phyloP scores from a whole-genome alignment of 2,329 filamentous ascomycete genomes.

The Trichoderma brevicompactum region DNA sequence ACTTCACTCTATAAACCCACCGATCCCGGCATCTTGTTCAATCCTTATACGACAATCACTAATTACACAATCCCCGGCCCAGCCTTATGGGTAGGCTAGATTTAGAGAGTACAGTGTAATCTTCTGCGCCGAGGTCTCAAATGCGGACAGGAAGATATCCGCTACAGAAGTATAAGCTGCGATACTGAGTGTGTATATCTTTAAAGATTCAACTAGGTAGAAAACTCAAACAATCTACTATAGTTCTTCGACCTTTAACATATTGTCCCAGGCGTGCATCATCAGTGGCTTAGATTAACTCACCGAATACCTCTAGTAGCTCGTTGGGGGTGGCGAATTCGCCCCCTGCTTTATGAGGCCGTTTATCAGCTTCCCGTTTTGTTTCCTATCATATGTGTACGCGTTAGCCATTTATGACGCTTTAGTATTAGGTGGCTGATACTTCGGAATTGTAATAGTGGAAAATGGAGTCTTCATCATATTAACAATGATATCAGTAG shows the following conservation, averaged over 20 bases:
- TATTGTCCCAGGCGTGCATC: too few species aligned
- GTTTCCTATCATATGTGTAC: too few species aligned
- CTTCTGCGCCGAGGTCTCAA: neutral
- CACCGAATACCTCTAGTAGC: too few species aligned
- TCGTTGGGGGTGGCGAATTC: too few species aligned
- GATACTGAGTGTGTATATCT: neutral
- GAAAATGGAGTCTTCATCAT: too few species aligned
- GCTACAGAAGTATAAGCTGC: neutral
- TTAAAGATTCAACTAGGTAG: neutral
- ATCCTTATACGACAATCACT: constrained; percentile 39
- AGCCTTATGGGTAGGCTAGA: constrained; percentile 30
- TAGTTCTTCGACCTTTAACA: neutral
- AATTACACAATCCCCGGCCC: constrained; percentile 45
- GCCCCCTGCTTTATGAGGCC: too few species aligned
- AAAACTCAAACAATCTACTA: neutral
- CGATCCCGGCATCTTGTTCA: constrained; percentile 45
- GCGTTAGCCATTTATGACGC: too few species aligned
- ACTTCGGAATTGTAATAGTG: too few species aligned
- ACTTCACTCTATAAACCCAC: constrained; percentile 44
- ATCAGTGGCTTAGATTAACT: too few species aligned
- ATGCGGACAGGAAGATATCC: neutral
- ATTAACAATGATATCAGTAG: too few species aligned
- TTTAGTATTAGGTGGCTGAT: too few species aligned
- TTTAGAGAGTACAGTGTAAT: neutral
- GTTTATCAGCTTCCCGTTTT: too few species aligned